Evolutionary conservation across 768 basidiomycete genomes (phyloP), one percentile per base, ranked within the genome.

Genomic region (Trametes gibbosa): DNA sequence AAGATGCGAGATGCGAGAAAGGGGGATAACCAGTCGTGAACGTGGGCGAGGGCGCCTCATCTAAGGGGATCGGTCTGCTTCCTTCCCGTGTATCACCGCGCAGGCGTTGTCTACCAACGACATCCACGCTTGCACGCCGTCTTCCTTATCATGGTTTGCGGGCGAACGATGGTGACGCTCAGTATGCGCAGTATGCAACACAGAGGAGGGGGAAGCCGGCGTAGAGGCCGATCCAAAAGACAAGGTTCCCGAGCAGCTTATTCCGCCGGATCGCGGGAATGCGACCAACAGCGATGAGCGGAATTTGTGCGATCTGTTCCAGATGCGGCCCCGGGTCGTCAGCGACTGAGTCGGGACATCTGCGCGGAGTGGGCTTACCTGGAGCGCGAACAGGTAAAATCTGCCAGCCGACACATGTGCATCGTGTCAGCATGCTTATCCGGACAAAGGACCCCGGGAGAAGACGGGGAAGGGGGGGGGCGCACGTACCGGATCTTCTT

Each of bases 201-300:
- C 93, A 95, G 16, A 99, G 81, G 55, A 98, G 73, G 1, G 97
- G 97, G 79, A 98, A 94, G 14, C 96, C 96, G 6, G 86, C 85
- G 65, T 89, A 92, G 24, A 98, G 80, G 2, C 95, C 95, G 21
- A 94, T 63, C 97, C 97, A 99, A 72, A 99, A 98, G 32, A 96
- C 84, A 46, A 94, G 73, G 61, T 91, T 91, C 1, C 90, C 90
- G 68, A 96, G 71, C 4, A 89, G 80, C 66, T 85, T 89, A 75
- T 95, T 95, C 61, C 82, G 79, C 72, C 87, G 88, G 66, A 98
- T 84, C 32, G 79, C 75, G 3, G 93, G 88, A 10, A 89, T 75
- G 1, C 91, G 82, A 21, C 92, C 89, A 34, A 95, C 61, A 5
- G 88, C 78, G 62, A 98, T 98, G 62, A 99, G 78, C 0, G 96